Evolutionary conservation across 23 red algal genomes (phyloP).

Genomic region (Agarophyton chilense): DNA sequence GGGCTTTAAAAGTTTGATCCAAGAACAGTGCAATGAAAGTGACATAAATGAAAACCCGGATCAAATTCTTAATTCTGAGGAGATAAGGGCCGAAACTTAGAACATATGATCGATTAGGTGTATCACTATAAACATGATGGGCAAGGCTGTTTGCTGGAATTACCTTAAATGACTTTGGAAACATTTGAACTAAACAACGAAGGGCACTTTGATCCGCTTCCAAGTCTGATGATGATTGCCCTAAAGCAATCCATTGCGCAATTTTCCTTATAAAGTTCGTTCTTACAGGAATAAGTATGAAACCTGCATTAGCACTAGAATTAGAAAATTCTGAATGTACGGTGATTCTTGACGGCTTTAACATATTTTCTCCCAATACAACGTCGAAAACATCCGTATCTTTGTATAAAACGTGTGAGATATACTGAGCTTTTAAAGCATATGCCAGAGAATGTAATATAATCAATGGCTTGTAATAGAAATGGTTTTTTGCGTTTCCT

Average conservation of each 20-base stretch:
- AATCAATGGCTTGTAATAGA: background rate
- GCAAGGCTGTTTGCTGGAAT: background rate
- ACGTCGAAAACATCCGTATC: background rate
- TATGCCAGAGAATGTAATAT: background rate
- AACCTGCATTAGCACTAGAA: background rate
- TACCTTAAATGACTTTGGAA: background rate
- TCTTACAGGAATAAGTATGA: background rate
- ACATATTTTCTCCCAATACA: background rate
- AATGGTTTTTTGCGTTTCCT: background rate
- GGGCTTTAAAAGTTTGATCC: background rate
- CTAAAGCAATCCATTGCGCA: background rate
- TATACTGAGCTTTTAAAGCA: background rate
- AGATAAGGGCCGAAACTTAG: background rate
- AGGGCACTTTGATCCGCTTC: background rate
- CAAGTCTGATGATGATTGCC: background rate
- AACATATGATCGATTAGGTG: background rate
- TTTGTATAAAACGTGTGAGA: background rate
- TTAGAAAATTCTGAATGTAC: background rate
- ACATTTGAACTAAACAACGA: background rate
- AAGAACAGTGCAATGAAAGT: background rate
- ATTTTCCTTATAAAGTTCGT: background rate
- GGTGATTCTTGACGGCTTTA: background rate
- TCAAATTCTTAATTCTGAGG: background rate
- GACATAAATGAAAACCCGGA: background rate
- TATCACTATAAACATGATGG: background rate